These are phyloP conservation scores for Orbilia quercus DNA, from an alignment of 2,329 filamentous ascomycete species.

Conservation along the genomic window DNA sequence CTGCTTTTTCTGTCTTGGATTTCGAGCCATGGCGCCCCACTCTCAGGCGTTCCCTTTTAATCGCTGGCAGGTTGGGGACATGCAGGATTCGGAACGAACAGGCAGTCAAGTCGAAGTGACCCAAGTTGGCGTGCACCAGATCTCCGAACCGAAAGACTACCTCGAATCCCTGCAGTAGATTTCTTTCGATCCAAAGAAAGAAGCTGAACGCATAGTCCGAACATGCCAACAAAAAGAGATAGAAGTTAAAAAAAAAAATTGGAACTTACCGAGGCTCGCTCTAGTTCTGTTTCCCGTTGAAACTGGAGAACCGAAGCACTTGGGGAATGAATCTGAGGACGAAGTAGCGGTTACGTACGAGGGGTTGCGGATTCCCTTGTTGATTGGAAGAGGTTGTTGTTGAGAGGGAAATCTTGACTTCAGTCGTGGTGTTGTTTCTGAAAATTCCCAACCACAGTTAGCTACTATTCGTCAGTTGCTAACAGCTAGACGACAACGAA, in stretches of 20 bases:
- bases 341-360: conserved; percentile 20
- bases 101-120: conserved; percentile 47
- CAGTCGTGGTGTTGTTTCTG: conserved; percentile 2
- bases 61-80: conserved; percentile 50
- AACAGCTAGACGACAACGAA: neutral
- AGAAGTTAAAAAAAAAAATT: no score
- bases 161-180: conserved; percentile 45
- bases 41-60: conserved; percentile 41
- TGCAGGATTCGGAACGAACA: conserved; percentile 56
- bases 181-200: conserved; percentile 51
- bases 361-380: neutral
- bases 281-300: conserved; percentile 16
- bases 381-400: neutral
- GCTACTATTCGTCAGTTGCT: neutral
- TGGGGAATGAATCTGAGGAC: neutral
- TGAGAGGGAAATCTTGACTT: neutral
- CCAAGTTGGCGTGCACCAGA: conserved; percentile 42
- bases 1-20: conserved; percentile 56
- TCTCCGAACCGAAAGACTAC: conserved; percentile 35
- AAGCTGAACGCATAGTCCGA: conserved; percentile 44
- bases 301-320: conserved; percentile 30
- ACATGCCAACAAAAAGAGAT: conserved; percentile 17
- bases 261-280: conserved; percentile 50
- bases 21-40: conserved; percentile 44
- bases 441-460: neutral